Evolutionary conservation across 75 land plant genomes (phyloP).

Genomic region (Pseudotsuga menziesii): DNA sequence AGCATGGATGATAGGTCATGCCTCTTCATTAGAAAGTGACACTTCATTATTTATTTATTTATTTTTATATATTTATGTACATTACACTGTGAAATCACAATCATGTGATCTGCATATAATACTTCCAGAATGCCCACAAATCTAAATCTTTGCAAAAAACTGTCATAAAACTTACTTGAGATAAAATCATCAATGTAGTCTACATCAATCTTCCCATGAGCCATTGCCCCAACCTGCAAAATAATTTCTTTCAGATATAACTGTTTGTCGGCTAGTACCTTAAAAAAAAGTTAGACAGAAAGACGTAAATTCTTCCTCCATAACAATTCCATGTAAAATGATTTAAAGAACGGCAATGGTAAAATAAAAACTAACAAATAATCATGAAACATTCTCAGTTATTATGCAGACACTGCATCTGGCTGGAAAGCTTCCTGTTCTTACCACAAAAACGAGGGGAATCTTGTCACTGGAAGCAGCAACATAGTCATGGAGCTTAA

Average conservation of each 20-base stretch:
- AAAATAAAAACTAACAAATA: neutral
- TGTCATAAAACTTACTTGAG: constrained; percentile 45
- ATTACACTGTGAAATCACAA: no score
- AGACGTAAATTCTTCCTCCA: no score
- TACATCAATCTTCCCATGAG: constrained; percentile 79
- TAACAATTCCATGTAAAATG: neutral
- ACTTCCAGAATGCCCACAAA: no score
- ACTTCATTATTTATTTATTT: no score
- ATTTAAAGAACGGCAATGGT: neutral
- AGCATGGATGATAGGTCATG: no score
- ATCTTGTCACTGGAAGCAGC: constrained; percentile 36
- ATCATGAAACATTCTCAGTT: neutral
- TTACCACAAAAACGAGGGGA: constrained; percentile 85
- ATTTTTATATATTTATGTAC: no score
- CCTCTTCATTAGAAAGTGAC: no score
- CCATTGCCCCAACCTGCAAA: constrained; percentile 92
- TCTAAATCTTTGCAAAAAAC: no score
- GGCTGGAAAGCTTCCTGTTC: constrained; percentile 8
- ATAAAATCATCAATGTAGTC: constrained; percentile 78
- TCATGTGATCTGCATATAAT: no score
- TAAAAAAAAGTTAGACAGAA: neutral
- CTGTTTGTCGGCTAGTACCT: neutral
- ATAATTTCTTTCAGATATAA: neutral
- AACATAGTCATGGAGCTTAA: constrained; percentile 67
- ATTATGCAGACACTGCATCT: neutral